phyloP scores from a whole-genome alignment of 768 basidiomycete genomes.

The Hericium alpestre region DNA sequence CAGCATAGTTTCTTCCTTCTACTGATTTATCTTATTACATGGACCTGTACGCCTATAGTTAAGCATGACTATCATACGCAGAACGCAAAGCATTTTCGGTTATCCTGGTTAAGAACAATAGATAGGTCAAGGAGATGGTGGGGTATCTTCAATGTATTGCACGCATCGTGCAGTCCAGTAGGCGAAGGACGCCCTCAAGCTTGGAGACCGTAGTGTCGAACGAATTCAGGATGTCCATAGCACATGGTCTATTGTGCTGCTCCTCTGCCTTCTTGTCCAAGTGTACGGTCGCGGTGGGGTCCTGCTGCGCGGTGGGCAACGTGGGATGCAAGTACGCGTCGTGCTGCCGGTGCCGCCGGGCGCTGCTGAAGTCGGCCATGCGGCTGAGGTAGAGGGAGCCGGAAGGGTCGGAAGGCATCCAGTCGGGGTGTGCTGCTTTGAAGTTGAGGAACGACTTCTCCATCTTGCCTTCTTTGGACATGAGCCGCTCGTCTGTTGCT shows the following conservation, averaged over 20 bases:
- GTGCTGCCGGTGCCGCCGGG: conserved; percentile 18
- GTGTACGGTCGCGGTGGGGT: conserved; percentile 3
- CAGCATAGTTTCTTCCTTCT: not conserved
- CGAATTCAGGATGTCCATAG: not conserved
- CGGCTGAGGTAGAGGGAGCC: conserved; percentile 84
- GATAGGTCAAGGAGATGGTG: too few relatives aligned
- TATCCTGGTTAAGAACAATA: too few relatives aligned
- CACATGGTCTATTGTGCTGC: not conserved
- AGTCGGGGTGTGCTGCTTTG: conserved; percentile 93
- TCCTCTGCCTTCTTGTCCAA: conserved; percentile 8
- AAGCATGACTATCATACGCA: too few relatives aligned
- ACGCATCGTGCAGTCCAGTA: not conserved
- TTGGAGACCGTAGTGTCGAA: not conserved
- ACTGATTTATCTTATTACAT: not conserved
- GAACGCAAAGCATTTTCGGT: not conserved
- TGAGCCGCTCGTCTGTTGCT: conserved; percentile 59
- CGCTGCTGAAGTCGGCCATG: conserved; percentile 59
- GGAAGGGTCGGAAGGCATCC: conserved; percentile 85
- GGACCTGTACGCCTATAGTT: not conserved
- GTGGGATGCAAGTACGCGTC: not conserved
- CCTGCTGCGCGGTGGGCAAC: not conserved
- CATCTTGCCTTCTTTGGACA: conserved; percentile 94
- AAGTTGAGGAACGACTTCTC: conserved; percentile 96
- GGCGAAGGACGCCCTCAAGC: not conserved
- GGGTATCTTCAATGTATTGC: too few relatives aligned